Conservation (phyloP, 371 early-diverging fungal species). For the Zychaea mexicana region DNA sequence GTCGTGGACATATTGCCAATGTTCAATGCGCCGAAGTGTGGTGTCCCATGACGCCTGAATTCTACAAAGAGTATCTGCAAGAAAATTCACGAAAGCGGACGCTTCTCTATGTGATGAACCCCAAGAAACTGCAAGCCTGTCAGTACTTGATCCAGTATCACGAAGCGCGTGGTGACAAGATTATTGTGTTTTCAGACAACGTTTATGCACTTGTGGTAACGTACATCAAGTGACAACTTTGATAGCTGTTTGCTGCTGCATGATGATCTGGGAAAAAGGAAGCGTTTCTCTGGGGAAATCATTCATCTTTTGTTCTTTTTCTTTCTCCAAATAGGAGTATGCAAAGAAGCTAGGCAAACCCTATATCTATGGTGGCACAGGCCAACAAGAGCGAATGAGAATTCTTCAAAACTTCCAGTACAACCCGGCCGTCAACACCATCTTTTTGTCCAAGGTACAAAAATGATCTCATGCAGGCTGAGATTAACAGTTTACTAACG, state of each 20-base stretch:
- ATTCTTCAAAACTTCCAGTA: conserved; percentile 96
- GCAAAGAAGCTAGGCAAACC: conserved; percentile 91
- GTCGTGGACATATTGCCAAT: conserved; percentile 98
- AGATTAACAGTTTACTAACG: neutral
- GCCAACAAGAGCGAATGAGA: conserved; percentile 94
- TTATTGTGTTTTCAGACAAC: conserved; percentile 99
- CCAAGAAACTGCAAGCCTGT: conserved; percentile 97
- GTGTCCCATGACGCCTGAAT: conserved; percentile 99
- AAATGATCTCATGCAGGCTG: neutral
- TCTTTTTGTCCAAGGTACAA: conserved; percentile 96
- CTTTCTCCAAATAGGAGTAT: conserved; percentile 84
- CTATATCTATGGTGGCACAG: conserved; percentile 97
- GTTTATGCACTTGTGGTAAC: conserved; percentile 93
- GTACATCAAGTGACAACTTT: neutral
- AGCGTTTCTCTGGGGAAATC: neutral
- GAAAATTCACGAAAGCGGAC: conserved; percentile 79
- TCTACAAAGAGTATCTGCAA: conserved; percentile 94
- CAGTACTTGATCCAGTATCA: conserved; percentile 97
- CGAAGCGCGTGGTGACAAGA: conserved; percentile 97
- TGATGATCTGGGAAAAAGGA: too few relatives aligned
- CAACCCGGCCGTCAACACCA: conserved; percentile 93
- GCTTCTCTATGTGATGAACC: conserved; percentile 97
- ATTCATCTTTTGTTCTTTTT: neutral
- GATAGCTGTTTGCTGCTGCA: neutral
- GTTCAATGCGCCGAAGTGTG: conserved; percentile 99